Conservation (phyloP, 805 yeast species). For the Yarrowia keelungensis region DNA sequence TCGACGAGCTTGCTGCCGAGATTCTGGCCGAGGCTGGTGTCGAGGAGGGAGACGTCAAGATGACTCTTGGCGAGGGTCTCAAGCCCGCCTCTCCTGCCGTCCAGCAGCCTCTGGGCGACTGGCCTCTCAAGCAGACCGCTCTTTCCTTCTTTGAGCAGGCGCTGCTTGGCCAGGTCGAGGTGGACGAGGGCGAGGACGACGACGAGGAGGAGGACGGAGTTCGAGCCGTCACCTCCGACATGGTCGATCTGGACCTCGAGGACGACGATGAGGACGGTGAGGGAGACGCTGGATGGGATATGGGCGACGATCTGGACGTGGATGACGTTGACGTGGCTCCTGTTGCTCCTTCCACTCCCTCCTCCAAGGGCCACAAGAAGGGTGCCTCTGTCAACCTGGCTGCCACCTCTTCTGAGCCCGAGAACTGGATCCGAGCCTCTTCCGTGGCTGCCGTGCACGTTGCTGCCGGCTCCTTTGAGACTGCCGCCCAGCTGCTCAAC, state of each 20-base stretch:
- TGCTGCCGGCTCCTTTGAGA: conserved; percentile 96
- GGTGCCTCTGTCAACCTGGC: conserved; percentile 39
- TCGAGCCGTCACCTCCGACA: conserved; percentile 43
- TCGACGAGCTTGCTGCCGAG: conserved; percentile 73
- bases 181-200: conserved; percentile 58
- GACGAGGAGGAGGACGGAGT: conserved; percentile 57
- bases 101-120: conserved; percentile 61
- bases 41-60: conserved; percentile 64
- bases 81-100: conserved; percentile 49
- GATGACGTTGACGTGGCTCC: conserved; percentile 52
- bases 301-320: conserved; percentile 73
- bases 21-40: conserved; percentile 75
- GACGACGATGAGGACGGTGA: conserved; percentile 70
- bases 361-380: conserved; percentile 45
- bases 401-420: conserved; percentile 61
- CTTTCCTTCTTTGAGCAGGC: conserved; percentile 87
- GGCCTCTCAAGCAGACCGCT: conserved; percentile 82
- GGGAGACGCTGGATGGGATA: conserved; percentile 66
- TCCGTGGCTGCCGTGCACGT: conserved; percentile 89
- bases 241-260: conserved; percentile 45
- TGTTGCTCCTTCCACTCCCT: conserved; percentile 45
- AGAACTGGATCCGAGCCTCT: conserved; percentile 86
- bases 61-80: conserved; percentile 55
- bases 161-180: conserved; percentile 76
- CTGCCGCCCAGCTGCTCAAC: conserved; percentile 90